Base-by-base conservation (phyloP, 176 grass and related monocot genomes). In the Oryza officinalis region DNA sequence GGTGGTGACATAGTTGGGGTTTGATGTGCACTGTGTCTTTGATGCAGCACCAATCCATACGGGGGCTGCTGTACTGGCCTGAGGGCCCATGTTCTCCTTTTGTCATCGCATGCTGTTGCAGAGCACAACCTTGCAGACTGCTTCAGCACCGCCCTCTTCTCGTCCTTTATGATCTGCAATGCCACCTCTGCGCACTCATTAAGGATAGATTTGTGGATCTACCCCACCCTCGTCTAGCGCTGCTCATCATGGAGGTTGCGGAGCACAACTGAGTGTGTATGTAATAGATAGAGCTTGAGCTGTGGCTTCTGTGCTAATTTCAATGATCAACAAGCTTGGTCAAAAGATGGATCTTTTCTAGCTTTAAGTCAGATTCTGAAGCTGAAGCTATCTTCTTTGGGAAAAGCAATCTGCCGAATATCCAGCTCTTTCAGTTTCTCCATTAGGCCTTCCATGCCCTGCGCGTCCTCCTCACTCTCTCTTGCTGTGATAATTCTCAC, bases 291-390 rank as follows among this genome's bases (percentile, higher is more conserved):
- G 14, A 33, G 69, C 37, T 84, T 72, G 13, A 69, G 38, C 13
- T 70, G 65, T 45, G 59, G 27, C 61, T 74, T 80, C 23, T 80
- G 73, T 22, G 57, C 59, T 63, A 60, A 37, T 33, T 63, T 33
- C 27, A 64, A 4, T 13, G 61, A 23, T 68, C 46, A 50, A 18
- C 64, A 64, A 68, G 64, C 18, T 61, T 20, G 25, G 75, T 40
- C 27, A 64, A 72, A 71, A 44, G 31, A 28, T 52, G 27, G 6
- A 78, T 30, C 14, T 59, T 78, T 82, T 88, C 47, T 18, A 14
- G 33, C 69, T 72, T 72, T 65, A 77, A 9, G 32, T 43, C 47
- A 71, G 40, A 52, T 77, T 47, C n/a, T 76, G 37, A 87, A 86
- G 30, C 65, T 64, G 49, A 25, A 45, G 27, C 64, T 11, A 22